Evolutionary conservation across 805 yeast genomes (phyloP), one percentile per base, ranked within the genome.

Genomic region (Kuraishia borneana): DNA sequence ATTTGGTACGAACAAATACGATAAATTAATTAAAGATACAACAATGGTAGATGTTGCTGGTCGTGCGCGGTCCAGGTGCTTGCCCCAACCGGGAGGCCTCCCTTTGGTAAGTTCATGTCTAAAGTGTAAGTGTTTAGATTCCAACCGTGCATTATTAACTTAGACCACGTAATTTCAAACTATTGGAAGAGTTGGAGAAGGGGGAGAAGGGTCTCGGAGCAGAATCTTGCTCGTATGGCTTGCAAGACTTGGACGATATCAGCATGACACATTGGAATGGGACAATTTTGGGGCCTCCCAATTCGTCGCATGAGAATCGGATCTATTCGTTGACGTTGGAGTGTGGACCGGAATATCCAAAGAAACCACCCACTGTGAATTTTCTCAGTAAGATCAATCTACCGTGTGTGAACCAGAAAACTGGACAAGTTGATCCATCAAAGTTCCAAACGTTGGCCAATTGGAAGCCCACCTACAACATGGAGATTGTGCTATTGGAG

Each of bases 191-290:
- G 61, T 68, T 92, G 44, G 99, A 94, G 57, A 89, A 89, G 50
- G 98, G 98, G 32, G 99, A 92, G 54, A 92, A 92, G 56, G 99
- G 98, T 16, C 65, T 83, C 32, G 96, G 97, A 16, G 92, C 96
- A 18, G 97, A 92, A 56, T 83, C 95, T 12, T 88, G 95, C 54
- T 89, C 97, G 17, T 85, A 92, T 50, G 99, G 99, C 0, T 68
- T 92, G 31, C 76, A 84, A 18, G 89, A 84, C 48, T 76, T 81
- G 41, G 95, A 83, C 48, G 99, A 92, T 54, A 83, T 88, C 44
- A 65, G 87, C 34, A 84, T 92, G 94, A 82, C 95, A 8, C 60
- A 80, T 48, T 92, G 99, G 99, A 92, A 88, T 59, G 98, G 96
- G 9, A 92, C 99, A 22, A 89, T 92, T 34, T 64, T 92, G 43